Percentiles rank a stretch among this genome's conserved stretches.
These are phyloP conservation scores for Aureobasidium sp. DNA, from an alignment of 2,329 filamentous ascomycete genomes.

Conservation along the genomic window DNA sequence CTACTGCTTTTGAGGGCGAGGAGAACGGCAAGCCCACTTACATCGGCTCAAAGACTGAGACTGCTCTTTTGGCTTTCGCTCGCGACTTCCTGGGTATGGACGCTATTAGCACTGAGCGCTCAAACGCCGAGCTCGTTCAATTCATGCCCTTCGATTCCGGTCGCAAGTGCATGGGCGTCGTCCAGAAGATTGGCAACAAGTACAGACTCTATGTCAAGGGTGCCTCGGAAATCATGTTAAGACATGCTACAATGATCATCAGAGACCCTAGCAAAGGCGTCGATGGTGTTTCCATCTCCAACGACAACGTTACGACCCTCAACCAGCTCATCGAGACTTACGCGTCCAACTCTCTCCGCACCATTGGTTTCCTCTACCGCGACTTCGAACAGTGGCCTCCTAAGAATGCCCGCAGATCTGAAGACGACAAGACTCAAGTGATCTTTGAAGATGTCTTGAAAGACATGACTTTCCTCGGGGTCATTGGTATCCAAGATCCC, in stretches of 20 bases:
- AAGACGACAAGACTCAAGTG: conserved; percentile 57
- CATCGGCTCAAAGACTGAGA: conserved; percentile 72
- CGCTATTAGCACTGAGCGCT: conserved; percentile 53
- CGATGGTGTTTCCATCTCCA: conserved; percentile 46
- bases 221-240: conserved; percentile 45
- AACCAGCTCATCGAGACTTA: conserved; percentile 67
- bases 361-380: conserved; percentile 75
- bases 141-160: conserved; percentile 56
- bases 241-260: conserved; percentile 46
- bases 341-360: conserved; percentile 71
- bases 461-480: conserved; percentile 65
- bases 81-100: conserved; percentile 60
- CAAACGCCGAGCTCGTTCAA: conserved; percentile 53
- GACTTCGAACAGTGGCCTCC: conserved; percentile 75
- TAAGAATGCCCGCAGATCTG: conserved; percentile 48
- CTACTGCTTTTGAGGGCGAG: conserved; percentile 62
- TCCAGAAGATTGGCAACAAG: conserved; percentile 49
- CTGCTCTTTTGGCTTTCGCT: conserved; percentile 64
- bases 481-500: conserved; percentile 70
- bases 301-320: conserved; percentile 52
- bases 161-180: conserved; percentile 63
- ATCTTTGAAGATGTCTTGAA: conserved; percentile 62
- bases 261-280: conserved; percentile 54
- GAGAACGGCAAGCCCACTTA: conserved; percentile 54
- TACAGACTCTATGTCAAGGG: conserved; percentile 52